Base-by-base conservation (phyloP, 2,329 filamentous ascomycete genomes). In the Diaporthe longicolla region DNA sequence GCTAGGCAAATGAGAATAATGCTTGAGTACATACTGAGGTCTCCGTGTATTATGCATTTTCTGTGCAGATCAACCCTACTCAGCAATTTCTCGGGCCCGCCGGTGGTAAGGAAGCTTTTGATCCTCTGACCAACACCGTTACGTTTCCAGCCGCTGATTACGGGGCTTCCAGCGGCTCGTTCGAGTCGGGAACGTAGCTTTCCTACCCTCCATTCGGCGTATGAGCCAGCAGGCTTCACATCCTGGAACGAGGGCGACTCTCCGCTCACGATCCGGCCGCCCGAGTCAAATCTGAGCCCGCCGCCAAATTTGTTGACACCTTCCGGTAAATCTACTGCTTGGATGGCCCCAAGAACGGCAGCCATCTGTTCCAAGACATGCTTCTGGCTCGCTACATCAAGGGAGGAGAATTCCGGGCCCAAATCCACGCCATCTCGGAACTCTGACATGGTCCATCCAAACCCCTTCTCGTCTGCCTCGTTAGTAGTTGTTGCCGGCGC, bases 391-490 rank as follows among this genome's bases (percentile, higher is more conserved):
- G 21, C 43, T 8, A 21, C 11, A 6, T 43, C 52, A 0, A 29
- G 37, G 0, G 71, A 26, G n/a, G 43, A 7, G 7, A 79, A 80
- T 15, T 75, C 58, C 0, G 35, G 61, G 69, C 79, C 77, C 11
- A 81, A 66, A 21, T 78, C 76, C 5, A 74, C 71, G 21, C 80
- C 79, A 0, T 29, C 5, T 71, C 75, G 80, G 40, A 77, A 77
- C 52, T 81, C 80, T 11, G 69, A 69, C 19, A 81, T 50, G 0
- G 71, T 77, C 79, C 80, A 81, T 1, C 78, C 78, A 21, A 78
- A 77, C 0, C 71, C 70, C 8, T 29, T 11, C n/a, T 77, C 76
- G 11, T 50, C 52, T 29, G 10, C 15, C 15, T 10, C 21, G 8
- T 61, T 37, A 4, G 15, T 13, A 32, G 24, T 4, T 35, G 15